Percentiles rank a stretch among this genome's conserved stretches.
Evolutionary conservation across 768 basidiomycete genomes (phyloP).

Genomic region (Phlebiopsis gigantea): DNA sequence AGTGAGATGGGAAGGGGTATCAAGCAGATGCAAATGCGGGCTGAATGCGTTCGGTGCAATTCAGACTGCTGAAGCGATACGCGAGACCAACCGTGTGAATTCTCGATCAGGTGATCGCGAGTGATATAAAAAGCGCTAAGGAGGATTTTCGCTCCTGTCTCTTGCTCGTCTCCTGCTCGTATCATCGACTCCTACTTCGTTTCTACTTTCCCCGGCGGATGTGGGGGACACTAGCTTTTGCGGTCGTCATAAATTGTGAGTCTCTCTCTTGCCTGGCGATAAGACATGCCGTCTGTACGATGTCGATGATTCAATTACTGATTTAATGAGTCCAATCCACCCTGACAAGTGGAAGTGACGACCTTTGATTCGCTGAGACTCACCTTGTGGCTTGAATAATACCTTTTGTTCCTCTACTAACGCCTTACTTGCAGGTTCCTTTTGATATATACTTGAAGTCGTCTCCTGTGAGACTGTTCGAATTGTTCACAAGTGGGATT

Average conservation of each 20-base stretch:
- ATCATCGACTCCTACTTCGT: background rate
- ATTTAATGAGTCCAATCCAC: conserved; percentile 29
- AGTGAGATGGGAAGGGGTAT: background rate
- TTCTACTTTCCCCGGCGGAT: background rate
- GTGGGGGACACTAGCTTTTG: too few relatives aligned
- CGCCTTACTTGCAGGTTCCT: background rate
- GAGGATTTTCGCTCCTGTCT: background rate
- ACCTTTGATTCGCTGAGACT: conserved; percentile 23
- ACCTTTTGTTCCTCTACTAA: background rate
- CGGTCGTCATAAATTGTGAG: background rate
- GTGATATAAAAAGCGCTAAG: background rate
- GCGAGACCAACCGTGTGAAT: conserved; percentile 13
- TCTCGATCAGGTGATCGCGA: conserved; percentile 8
- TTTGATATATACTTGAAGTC: too few relatives aligned
- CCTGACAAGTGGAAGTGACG: conserved; percentile 23
- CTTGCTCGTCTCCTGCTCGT: background rate
- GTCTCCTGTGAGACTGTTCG: too few relatives aligned
- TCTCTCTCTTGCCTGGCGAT: too few relatives aligned
- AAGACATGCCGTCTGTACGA: too few relatives aligned
- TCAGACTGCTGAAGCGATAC: background rate
- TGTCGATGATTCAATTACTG: conserved; percentile 24
- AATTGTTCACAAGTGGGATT: too few relatives aligned
- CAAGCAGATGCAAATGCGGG: background rate
- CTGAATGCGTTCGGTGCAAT: background rate
- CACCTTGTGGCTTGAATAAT: background rate